phyloP scores from a whole-genome alignment of 139 green algal species.

The Pleodorina starrii region DNA sequence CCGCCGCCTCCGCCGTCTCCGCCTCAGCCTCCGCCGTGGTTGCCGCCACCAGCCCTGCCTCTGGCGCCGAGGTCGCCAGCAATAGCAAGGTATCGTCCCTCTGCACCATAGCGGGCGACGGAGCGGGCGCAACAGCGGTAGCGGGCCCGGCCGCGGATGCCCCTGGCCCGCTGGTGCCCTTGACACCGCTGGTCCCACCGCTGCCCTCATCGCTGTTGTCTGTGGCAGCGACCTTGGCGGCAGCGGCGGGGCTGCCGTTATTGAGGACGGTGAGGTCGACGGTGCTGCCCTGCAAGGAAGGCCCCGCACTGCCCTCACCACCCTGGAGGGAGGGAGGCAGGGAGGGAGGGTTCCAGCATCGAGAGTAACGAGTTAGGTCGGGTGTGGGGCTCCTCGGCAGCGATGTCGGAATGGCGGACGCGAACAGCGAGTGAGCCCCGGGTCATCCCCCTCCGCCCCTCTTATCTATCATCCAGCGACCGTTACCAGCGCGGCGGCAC shows the following conservation, averaged over 20 bases:
- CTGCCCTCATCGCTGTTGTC: not conserved
- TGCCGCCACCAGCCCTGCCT: too few species aligned
- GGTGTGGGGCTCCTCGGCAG: not conserved
- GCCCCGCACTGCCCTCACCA: not conserved
- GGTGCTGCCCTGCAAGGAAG: conserved; percentile 4
- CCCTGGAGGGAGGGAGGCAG: not conserved
- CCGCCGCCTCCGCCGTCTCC: too few species aligned
- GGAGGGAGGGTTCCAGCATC: too few species aligned
- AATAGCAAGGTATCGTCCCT: too few species aligned
- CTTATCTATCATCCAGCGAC: too few species aligned
- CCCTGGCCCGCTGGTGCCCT: not conserved
- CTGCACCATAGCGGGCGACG: too few species aligned
- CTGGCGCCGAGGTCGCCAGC: too few species aligned
- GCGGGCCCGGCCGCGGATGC: not conserved
- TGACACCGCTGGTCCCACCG: not conserved
- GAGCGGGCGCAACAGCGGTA: too few species aligned
- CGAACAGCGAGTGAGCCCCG: not conserved
- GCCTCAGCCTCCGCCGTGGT: too few species aligned
- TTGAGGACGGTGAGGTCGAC: conserved; percentile 21
- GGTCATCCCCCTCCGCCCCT: too few species aligned
- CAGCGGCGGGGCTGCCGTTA: not conserved
- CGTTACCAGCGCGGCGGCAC: too few species aligned
- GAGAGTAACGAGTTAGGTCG: too few species aligned
- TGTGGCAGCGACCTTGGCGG: not conserved
- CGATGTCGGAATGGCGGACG: not conserved